Conservation (phyloP, 345 rosid genomes). For the Boechera stricta region DNA sequence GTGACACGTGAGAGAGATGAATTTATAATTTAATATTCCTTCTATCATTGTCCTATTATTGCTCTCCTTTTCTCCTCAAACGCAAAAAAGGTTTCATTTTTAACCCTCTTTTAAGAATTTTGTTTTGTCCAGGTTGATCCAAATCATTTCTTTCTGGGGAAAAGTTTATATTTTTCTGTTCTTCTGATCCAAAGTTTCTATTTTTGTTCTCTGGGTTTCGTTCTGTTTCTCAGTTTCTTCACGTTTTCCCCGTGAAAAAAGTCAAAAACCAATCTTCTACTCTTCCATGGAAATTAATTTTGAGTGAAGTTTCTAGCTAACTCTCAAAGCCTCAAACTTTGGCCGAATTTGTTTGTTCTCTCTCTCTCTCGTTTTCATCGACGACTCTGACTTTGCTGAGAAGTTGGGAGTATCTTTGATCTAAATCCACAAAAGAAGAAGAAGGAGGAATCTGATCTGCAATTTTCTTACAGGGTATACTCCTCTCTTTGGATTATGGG, state of each 20-base stretch:
- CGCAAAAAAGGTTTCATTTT: neutral
- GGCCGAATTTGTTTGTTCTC: slow-evolving; percentile 12
- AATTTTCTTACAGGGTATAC: slow-evolving; percentile 3
- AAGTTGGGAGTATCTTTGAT: slow-evolving; percentile 11
- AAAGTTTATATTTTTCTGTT: neutral
- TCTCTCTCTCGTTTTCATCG: slow-evolving; percentile 36
- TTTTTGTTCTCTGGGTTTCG: slow-evolving; percentile 6
- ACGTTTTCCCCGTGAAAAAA: neutral
- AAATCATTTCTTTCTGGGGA: neutral
- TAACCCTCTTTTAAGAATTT: slow-evolving; percentile 1
- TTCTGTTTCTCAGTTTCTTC: slow-evolving; percentile 17
- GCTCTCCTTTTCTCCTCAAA: slow-evolving; percentile 7
- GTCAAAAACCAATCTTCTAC: neutral
- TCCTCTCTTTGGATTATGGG: slow-evolving; percentile 10
- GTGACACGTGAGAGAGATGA: slow-evolving; percentile 27
- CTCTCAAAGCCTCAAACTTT: slow-evolving; percentile 32
- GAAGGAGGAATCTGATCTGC: slow-evolving; percentile 19
- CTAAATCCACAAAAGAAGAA: neutral
- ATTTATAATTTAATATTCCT: neutral
- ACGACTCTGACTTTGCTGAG: slow-evolving; percentile 18
- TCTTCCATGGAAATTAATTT: neutral
- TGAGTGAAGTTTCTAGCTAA: slow-evolving; percentile 7
- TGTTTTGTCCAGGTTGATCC: slow-evolving; percentile 13
- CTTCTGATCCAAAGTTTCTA: slow-evolving; percentile 29
- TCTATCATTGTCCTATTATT: slow-evolving; percentile 40